These are phyloP conservation scores for Suillus ampliporus DNA, from an alignment of 768 basidiomycete species.

Conservation along the genomic window DNA sequence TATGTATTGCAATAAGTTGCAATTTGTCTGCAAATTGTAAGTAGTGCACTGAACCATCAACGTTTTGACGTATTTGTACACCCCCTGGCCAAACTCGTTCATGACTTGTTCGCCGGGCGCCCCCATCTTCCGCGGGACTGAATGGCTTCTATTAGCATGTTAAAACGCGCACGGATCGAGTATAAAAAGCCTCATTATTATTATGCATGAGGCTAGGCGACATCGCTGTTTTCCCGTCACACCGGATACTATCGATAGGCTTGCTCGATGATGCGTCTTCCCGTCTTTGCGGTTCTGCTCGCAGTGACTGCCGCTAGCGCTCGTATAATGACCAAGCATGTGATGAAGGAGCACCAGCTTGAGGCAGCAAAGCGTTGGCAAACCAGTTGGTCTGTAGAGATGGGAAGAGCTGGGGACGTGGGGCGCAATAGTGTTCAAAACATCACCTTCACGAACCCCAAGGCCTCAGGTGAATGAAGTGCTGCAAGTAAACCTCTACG, in stretches of 20 bases:
- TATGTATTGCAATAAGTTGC: background rate
- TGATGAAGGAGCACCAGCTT: conserved; percentile 49
- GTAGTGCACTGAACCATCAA: too few relatives aligned
- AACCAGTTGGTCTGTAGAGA: background rate
- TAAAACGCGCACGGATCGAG: background rate
- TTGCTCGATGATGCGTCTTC: conserved; percentile 21
- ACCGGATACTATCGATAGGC: background rate
- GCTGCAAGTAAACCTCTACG: background rate
- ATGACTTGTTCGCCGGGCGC: background rate
- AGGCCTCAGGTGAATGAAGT: conserved; percentile 53
- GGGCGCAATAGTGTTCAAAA: conserved; percentile 50
- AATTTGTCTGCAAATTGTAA: too few relatives aligned
- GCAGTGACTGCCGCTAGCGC: conserved; percentile 15
- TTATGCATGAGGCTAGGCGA: background rate
- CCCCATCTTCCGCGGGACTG: background rate
- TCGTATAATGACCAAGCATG: conserved; percentile 41
- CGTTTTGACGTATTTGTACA: background rate
- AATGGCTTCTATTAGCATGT: background rate
- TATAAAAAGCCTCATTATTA: background rate
- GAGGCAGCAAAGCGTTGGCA: conserved; percentile 53
- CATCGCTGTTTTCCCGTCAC: background rate
- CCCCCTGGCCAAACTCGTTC: background rate
- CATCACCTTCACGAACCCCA: conserved; percentile 73
- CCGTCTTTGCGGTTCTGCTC: conserved; percentile 18
- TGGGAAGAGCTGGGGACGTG: conserved; percentile 8